Percentiles rank a stretch among this genome's conserved stretches.
These are phyloP conservation scores for Lycium ferocissimum DNA, from an alignment of 257 asterid species.

Conservation along the genomic window DNA sequence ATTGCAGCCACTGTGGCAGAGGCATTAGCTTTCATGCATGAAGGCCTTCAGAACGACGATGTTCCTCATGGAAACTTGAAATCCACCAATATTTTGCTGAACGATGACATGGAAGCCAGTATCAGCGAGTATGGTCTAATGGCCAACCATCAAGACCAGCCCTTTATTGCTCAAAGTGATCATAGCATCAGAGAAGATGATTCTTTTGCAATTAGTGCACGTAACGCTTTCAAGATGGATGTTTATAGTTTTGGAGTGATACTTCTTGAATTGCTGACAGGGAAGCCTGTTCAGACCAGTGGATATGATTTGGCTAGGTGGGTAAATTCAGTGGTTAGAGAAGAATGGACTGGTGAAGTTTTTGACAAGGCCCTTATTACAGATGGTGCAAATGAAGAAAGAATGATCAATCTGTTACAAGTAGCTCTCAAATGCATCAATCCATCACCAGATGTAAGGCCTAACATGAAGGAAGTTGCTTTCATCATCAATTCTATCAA, in stretches of 20 bases:
- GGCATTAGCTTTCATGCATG: constrained; percentile 71
- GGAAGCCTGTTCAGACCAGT: constrained; percentile 59
- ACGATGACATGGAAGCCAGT: constrained; percentile 57
- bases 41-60: constrained; percentile 51
- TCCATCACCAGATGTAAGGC: constrained; percentile 52
- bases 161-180: constrained; percentile 34
- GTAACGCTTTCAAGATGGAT: constrained; percentile 48
- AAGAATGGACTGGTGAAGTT: constrained; percentile 83
- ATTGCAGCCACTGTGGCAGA: constrained; percentile 55
- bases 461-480: constrained; percentile 59
- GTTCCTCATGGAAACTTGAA: constrained; percentile 77
- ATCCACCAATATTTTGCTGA: constrained; percentile 70
- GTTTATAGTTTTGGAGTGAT: constrained; percentile 60
- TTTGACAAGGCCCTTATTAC: constrained; percentile 58
- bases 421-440: constrained; percentile 68
- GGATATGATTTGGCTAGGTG: constrained; percentile 66
- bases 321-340: constrained; percentile 71
- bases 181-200: constrained; percentile 34
- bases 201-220: background rate
- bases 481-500: constrained; percentile 49
- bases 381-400: constrained; percentile 67
- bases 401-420: constrained; percentile 68
- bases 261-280: constrained; percentile 76
- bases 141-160: constrained; percentile 41
- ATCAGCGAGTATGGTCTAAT: constrained; percentile 75